Evolutionary conservation across 805 yeast genomes (phyloP), one percentile per base, ranked within the genome.

Genomic region (Sugiyamaella boreocaroliniensis): DNA sequence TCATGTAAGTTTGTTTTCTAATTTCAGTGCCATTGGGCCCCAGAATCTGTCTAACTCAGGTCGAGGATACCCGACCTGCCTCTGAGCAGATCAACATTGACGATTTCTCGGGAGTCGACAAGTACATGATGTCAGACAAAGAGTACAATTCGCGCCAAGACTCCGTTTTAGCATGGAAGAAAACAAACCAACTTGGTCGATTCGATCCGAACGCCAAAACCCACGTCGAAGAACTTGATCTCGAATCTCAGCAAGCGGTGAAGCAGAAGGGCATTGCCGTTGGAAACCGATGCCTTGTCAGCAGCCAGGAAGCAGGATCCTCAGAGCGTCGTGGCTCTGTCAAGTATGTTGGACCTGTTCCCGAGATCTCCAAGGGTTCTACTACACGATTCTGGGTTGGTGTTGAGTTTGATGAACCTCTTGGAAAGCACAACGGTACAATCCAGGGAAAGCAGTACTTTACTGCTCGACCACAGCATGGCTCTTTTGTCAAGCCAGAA

Each of bases 401-500:
- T 0, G 78, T 92, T 2, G 86, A 83, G 60, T 82, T 89, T 51
- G 93, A 86, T 60, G 89, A 86, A 59, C 92, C 97, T 0, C 77
- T 78, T 7, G 98, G 98, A 4, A 88, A 85, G 66, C 88, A 90
- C 62, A 80, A 88, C 63, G 98, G 98, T 0, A 69, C 80, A 18
- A 71, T 89, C 41, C 79, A 81, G 37, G 89, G 87, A 0, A 64
- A 59, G 0, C 61, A 74, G 37, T 77, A 86, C 57, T 90, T 92
- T 64, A 62, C 70, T 4, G 80, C 89, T 32, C 62, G 63, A 5
- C 62, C 61, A 0, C 76, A 76, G 18, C 82, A 86, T 61, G 97
- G 97, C 4, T 81, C 89, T 5, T 88, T 92, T 66, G 80, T 89
- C 12, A 79, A 79, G 54, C 95, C 97, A 0, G 68, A 66, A 10